phyloP scores from a whole-genome alignment of 2,329 filamentous ascomycete species.

The Colletotrichum chlorophyti region DNA sequence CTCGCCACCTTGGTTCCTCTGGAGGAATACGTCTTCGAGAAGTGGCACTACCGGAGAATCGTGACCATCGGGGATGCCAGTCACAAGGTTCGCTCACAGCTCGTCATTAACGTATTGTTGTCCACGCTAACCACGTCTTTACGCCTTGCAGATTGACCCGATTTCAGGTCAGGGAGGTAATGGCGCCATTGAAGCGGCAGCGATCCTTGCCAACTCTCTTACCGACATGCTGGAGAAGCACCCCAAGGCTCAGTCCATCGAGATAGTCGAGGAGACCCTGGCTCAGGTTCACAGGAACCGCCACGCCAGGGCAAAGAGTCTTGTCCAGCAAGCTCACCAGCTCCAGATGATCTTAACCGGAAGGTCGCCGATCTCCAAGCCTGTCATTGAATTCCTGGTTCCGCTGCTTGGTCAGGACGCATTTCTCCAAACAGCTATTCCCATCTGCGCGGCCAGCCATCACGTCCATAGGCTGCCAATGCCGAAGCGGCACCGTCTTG shows the following conservation, averaged over 20 bases:
- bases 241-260: not conserved
- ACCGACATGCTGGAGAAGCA: conserved; percentile 9
- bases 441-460: conserved; percentile 5
- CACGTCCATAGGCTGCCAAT: not conserved
- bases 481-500: not conserved
- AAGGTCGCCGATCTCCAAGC: conserved; percentile 1
- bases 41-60: conserved; percentile 46
- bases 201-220: conserved; percentile 30
- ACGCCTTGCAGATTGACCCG: conserved; percentile 35
- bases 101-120: too few species aligned
- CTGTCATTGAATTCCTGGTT: not conserved
- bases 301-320: not conserved
- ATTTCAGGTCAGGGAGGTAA: conserved; percentile 35
- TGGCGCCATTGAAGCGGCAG: conserved; percentile 34
- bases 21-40: conserved; percentile 43
- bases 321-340: conserved; percentile 1
- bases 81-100: conserved; percentile 42
- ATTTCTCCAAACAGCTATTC: not conserved
- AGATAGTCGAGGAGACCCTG: not conserved
- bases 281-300: conserved; percentile 13
- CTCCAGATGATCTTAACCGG: conserved; percentile 12
- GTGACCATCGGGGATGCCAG: conserved; percentile 48
- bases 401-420: conserved; percentile 3
- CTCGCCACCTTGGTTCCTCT: conserved; percentile 34
- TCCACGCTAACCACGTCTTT: not conserved